phyloP scores from a whole-genome alignment of 306 rosid genomes.

The Albizia julibrissin region DNA sequence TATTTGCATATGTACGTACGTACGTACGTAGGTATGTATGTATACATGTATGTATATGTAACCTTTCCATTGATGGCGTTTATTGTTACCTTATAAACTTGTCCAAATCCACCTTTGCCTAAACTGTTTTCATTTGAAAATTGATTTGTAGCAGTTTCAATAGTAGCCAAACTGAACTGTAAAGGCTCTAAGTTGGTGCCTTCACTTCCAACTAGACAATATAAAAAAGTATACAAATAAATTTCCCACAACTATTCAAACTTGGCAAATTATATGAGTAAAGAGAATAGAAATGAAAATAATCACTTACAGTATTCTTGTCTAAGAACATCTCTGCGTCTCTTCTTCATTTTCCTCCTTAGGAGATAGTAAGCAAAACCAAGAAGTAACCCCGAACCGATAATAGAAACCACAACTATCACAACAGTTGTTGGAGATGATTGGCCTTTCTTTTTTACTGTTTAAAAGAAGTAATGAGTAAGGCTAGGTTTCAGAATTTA shows the following conservation, averaged over 20 bases:
- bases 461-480: no score
- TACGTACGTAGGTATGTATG: no score
- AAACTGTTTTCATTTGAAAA: neutral
- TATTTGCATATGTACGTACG: no score
- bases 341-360: neutral
- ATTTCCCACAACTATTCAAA: neutral
- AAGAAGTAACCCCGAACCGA: neutral
- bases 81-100: neutral
- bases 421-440: neutral
- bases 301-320: neutral
- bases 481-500: no score
- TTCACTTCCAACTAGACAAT: neutral
- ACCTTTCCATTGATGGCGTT: neutral
- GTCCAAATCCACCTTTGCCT: neutral
- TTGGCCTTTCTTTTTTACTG: neutral
- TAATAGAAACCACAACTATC: neutral
- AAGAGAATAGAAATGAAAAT: neutral
- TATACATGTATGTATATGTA: neutral
- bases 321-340: neutral
- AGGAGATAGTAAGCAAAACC: neutral
- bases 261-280: no score
- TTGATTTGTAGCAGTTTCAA: neutral
- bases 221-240: no score
- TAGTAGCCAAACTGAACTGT: neutral
- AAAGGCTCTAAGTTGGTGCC: neutral